Base-by-base conservation (phyloP, 2,329 filamentous ascomycete genomes). In the Cryphonectria carpinicola region DNA sequence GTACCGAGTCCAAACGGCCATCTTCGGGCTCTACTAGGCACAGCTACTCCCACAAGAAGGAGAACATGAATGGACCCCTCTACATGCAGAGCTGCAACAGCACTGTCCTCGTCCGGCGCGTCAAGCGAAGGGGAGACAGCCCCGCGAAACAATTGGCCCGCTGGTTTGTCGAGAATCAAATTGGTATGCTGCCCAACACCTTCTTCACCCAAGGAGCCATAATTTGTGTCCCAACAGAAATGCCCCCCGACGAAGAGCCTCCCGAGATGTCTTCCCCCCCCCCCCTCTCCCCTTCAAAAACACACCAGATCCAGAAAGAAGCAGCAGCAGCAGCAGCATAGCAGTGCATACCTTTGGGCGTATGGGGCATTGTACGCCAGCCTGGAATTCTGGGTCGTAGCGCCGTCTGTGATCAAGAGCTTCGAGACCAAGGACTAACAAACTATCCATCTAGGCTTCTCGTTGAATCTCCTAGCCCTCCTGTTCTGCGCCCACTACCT, bases 381-480 rank as follows among this genome's bases (percentile, higher is more conserved):
- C 4, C 49, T 19, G 17, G 62, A 32, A 28, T 46, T 11, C 25
- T 37, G 1, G 14, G 35, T 32, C 17, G 19, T n/a, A 4, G 61
- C 54, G 43, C 37, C 14, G 28, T 17, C 56, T 14, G 43, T 10
- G 43, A 32, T 13, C 28, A 11, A 49, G 35, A 41, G 43, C 19
- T 60, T 52, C 22, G 8, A 19, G 56, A 66, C 13, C 28, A 54
- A 13, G 28, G 13, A 70, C 72, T 54, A 46, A 67, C 41, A 56
- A 39, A 41, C 43, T 64, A 60, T 61, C 69, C 19, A 4, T 56
- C 25, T 76, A 94, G 94, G 93, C 72, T 89, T 98, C 75, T 93
- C 94, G 17, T 87, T 96, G 80, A 97, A 97, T 80, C 90, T 96
- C 71, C 85, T 98, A 74, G 89, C 93, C 70, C 90, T 97, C 74